Evolutionary conservation across 2,329 filamentous ascomycete species (phyloP), one percentile per base, ranked within the genome.

Genomic region (Pyricularia grisea): DNA sequence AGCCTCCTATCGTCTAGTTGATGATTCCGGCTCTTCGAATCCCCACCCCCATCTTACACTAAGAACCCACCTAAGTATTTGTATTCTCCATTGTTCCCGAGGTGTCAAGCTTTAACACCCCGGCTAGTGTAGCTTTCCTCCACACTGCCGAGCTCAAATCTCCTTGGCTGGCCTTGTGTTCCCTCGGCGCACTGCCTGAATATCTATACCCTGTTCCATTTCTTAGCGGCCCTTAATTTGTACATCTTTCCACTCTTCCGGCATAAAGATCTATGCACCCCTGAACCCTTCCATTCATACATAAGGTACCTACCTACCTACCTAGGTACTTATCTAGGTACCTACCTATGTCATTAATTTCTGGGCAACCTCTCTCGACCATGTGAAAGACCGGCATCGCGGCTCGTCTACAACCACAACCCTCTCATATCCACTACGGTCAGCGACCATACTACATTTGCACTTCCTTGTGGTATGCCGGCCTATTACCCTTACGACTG

Each of bases 401-500:
- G 17, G 9, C 25, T 63, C 25, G 12, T 28, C 60, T 12, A 25
- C 23, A 61, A n/a, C 25, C 14, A 28, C 25, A 7, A 28, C 60
- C 25, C 10, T 27, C 12, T 65, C 61, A 1, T 60, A 14, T 68
- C 50, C 17, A 17, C 58, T 14, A 31, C 64, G 27, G 25, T 27
- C 30, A 50, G 68, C 25, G 25, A 27, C 23, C 25, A 28, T 63
- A 63, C 11, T 17, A 20, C 4, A 17, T 17, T 27, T 28, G 14
- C 27, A 17, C 25, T 50, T 25, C 17, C 77, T 73, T 81, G 80
- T 85, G 83, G 85, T 82, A 96, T 96, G 92, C 91, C 91, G 83
- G 80, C 85, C 75, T 94, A 92, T 79, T 96, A 84, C 80, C 83
- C 92, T 70, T 90, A 95, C 84, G 91, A 96, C 80, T 96, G 92